phyloP scores from a whole-genome alignment of 768 basidiomycete species.

The Candolleomyces efflorescens region DNA sequence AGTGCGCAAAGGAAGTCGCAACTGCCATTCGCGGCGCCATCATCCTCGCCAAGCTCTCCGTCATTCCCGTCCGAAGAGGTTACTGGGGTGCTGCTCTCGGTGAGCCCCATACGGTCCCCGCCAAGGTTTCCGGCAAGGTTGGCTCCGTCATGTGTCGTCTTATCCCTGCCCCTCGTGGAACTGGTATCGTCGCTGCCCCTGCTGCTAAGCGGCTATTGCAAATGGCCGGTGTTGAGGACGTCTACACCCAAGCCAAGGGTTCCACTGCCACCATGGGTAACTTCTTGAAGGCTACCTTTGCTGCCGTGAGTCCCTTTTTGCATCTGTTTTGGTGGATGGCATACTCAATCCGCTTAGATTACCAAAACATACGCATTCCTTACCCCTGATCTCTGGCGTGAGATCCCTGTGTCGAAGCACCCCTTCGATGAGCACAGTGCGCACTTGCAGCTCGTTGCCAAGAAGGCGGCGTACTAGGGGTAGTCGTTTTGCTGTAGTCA shows the following conservation, averaged over 20 bases:
- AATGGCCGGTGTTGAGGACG: conserved; percentile 96
- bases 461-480: conserved; percentile 60
- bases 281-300: conserved; percentile 97
- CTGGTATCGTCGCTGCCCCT: conserved; percentile 98
- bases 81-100: conserved; percentile 99
- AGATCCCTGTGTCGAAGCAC: conserved; percentile 84
- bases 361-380: conserved; percentile 99
- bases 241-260: conserved; percentile 97
- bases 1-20: conserved; percentile 99
- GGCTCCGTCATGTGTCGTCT: conserved; percentile 99
- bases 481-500: conserved; percentile 12
- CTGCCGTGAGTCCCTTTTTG: conserved; percentile 55
- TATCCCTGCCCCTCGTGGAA: conserved; percentile 97
- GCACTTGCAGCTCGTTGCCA: conserved; percentile 83
- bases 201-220: conserved; percentile 96
- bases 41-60: conserved; percentile 96
- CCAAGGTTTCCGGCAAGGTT: conserved; percentile 97
- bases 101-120: conserved; percentile 98
- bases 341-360: conserved; percentile 47
- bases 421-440: conserved; percentile 96
- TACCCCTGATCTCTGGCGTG: conserved; percentile 96
- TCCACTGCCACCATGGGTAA: conserved; percentile 99
- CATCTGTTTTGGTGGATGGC: not conserved
- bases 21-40: conserved; percentile 99
- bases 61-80: conserved; percentile 96